phyloP scores from a whole-genome alignment of 2,329 filamentous ascomycete species.

The Monosporascus sp. region DNA sequence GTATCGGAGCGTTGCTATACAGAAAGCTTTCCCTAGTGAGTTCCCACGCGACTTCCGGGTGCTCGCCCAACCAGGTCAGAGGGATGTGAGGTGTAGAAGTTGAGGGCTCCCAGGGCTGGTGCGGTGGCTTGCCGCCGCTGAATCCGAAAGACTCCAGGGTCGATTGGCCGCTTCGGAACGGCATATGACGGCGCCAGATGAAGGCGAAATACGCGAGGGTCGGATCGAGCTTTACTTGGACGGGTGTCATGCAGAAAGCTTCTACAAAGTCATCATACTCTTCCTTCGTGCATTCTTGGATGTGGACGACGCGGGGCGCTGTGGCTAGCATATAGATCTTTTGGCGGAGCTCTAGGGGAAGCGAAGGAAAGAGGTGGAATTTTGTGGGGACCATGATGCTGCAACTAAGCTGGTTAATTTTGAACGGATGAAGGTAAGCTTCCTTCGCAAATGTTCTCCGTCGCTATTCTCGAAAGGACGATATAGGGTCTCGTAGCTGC shows the following conservation, averaged over 20 bases:
- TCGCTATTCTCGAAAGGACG: too few relatives aligned
- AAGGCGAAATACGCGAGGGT: slow-evolving; percentile 2
- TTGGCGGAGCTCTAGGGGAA: slow-evolving; percentile 5
- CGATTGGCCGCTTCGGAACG: not conserved
- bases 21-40: slow-evolving; percentile 1
- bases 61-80: not conserved
- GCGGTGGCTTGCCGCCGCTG: not conserved
- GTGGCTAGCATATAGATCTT: slow-evolving; percentile 6
- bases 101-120: slow-evolving; percentile 3
- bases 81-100: slow-evolving; percentile 1
- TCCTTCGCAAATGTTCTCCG: too few relatives aligned
- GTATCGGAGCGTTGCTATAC: slow-evolving; percentile 5
- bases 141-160: slow-evolving; percentile 4
- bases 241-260: not conserved
- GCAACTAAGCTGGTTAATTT: too few relatives aligned
- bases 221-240: not conserved
- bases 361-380: slow-evolving; percentile 2
- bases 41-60: slow-evolving; percentile 2
- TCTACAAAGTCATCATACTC: not conserved
- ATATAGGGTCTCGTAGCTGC: too few relatives aligned
- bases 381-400: not conserved
- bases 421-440: too few relatives aligned
- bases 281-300: slow-evolving; percentile 1
- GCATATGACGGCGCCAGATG: not conserved
- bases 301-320: slow-evolving; percentile 5